phyloP scores from a whole-genome alignment of 1,139 yeast species.

The Taphrina communis region DNA sequence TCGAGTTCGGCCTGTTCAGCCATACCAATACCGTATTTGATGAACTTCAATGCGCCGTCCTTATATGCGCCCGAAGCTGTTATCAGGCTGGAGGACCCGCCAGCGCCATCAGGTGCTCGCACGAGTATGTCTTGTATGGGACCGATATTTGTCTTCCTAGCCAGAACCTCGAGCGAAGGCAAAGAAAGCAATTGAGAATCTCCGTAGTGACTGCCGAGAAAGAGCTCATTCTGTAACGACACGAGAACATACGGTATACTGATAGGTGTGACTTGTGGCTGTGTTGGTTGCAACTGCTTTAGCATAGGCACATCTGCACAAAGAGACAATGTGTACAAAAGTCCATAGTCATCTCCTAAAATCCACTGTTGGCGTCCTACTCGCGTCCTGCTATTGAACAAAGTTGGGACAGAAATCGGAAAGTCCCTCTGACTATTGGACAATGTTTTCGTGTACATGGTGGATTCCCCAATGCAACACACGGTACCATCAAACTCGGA shows the following conservation, averaged over 20 bases:
- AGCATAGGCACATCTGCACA: slow-evolving; percentile 17
- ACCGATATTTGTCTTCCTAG: slow-evolving; percentile 44
- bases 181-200: slow-evolving; percentile 46
- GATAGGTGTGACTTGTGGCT: slow-evolving; percentile 39
- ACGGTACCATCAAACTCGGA: slow-evolving; percentile 42
- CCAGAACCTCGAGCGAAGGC: slow-evolving; percentile 41
- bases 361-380: slow-evolving; percentile 43
- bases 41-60: slow-evolving; percentile 46
- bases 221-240: slow-evolving; percentile 41
- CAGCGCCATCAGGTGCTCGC: slow-evolving; percentile 34
- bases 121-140: slow-evolving; percentile 47
- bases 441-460: slow-evolving; percentile 29
- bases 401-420: slow-evolving; percentile 44
- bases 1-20: slow-evolving; percentile 43
- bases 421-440: slow-evolving; percentile 31
- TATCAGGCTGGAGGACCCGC: slow-evolving; percentile 43
- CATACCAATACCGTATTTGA: slow-evolving; percentile 46
- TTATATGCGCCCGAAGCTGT: slow-evolving; percentile 48
- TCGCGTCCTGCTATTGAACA: slow-evolving; percentile 44
- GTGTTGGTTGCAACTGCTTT: slow-evolving; percentile 13
- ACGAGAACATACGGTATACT: slow-evolving; percentile 43
- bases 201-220: slow-evolving; percentile 47
- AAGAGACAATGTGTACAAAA: slow-evolving; percentile 43
- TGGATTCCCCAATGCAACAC: slow-evolving; percentile 45
- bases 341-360: slow-evolving; percentile 47